Percentiles rank a stretch among this genome's conserved stretches.
Conservation (phyloP, 75 land plant genomes). For the Selaginella moellendorffii region DNA sequence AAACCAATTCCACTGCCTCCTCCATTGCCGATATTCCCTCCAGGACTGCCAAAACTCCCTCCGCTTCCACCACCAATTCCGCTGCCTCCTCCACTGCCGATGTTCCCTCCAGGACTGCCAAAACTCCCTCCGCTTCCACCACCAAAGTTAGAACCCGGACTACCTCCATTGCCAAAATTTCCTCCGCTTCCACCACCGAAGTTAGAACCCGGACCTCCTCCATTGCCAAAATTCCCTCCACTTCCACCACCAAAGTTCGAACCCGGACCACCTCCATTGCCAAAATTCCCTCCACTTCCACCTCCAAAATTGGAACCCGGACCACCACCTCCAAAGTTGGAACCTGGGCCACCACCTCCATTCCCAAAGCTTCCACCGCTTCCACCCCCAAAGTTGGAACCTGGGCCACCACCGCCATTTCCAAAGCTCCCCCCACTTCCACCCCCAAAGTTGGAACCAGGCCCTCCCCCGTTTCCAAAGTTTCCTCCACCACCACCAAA, state of each 20-base stretch:
- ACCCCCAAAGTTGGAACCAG: background rate
- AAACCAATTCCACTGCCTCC: background rate
- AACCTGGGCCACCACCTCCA: no score
- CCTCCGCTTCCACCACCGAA: no score
- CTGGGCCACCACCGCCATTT: background rate
- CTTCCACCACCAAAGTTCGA: no score
- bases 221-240: no score
- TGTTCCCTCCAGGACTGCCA: background rate
- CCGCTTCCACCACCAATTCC: background rate
- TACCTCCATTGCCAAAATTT: no score
- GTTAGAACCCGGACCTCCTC: no score
- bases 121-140: background rate
- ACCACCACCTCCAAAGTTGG: no score
- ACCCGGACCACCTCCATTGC: no score
- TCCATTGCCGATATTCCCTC: background rate
- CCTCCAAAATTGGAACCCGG: no score
- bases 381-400: background rate
- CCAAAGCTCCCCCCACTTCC: background rate
- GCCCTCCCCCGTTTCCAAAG: background rate
- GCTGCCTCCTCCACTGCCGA: background rate
- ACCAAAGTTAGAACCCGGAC: no score
- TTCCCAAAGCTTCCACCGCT: no score
- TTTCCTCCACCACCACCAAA: background rate
- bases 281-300: no score
- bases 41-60: background rate